Base-by-base conservation (phyloP, 768 basidiomycete genomes). In the Tricholoma saponaceum region DNA sequence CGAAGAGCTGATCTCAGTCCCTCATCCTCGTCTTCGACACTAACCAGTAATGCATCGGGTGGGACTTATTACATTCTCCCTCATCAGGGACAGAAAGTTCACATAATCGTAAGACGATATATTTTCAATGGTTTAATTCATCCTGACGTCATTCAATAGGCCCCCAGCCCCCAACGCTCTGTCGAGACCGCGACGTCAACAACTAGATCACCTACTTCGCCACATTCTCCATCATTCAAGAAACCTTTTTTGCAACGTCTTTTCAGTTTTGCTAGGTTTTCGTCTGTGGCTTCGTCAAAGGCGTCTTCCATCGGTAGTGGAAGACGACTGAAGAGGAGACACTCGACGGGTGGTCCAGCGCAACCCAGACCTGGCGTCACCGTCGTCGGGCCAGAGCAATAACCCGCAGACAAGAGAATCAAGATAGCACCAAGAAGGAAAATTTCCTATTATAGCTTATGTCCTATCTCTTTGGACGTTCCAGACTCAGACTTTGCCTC, bases 11-110 rank as follows among this genome's bases (percentile, higher is more conserved):
- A 22, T 23, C 12, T 59, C 47, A 56, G 62, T 44, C 70, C 62
- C 6, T 68, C 67, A 51, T 69, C 66, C 20, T 75, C 76, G 13
- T 71, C 72, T 18, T 75, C 75, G 16, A 78, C 76, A 44, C 67
- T 79, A 14, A 74, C 67, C 30, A 86, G 82, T 64, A 70, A 77
- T 13, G 80, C 80, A 35, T 86, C 86, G 4, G 85, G 81, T 20
- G 83, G 86, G 66, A 90, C 88, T 3, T 90, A 89, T 74, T 90
- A 89, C 66, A 82, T 89, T 61, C 77, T 88, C 39, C 87, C 87
- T 3, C 77, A 80, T 10, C 80, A 82, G 10, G 85, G 86, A n/a
- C 86, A 88, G 66, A 90, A 89, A 64, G 81, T 89, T 56, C 87
- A 85, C 67, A 79, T 88, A 60, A 78, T 90, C 64, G 89, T 89